Percentiles rank a stretch among this genome's conserved stretches.
These are phyloP conservation scores for Silene vulgaris DNA, from an alignment of 179 eudicot genomes.

Conservation along the genomic window DNA sequence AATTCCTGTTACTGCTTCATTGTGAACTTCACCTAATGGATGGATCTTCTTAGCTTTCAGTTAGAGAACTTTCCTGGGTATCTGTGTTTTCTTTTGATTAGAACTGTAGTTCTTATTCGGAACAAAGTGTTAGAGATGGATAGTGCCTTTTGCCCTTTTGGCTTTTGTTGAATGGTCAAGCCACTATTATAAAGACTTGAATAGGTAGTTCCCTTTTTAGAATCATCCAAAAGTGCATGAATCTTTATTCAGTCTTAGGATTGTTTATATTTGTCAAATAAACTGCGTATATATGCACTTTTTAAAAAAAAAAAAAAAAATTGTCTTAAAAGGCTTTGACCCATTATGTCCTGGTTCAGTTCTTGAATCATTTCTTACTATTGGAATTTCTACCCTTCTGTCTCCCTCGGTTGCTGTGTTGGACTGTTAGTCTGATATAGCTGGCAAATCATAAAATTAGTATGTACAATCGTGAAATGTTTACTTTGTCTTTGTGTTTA, in stretches of 20 bases:
- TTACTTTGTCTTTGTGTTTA: slow-evolving; percentile 24
- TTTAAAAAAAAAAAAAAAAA: background rate
- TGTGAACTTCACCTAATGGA: slow-evolving; percentile 8
- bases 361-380: background rate
- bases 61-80: background rate
- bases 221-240: background rate
- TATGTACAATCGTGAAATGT: slow-evolving; percentile 11
- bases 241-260: background rate
- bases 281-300: background rate
- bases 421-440: background rate
- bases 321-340: background rate
- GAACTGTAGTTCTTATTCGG: background rate
- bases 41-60: background rate
- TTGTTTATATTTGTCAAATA: background rate
- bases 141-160: too few relatives aligned
- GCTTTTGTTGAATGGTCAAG: slow-evolving; percentile 10
- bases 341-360: background rate
- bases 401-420: background rate
- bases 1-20: background rate
- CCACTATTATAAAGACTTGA: background rate
- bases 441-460: background rate
- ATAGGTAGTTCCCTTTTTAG: background rate
- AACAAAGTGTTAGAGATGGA: background rate
- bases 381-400: too few relatives aligned
- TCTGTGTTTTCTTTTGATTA: background rate